Evolutionary conservation across 2,329 filamentous ascomycete genomes (phyloP).

Genomic region (Sclerotinia trifoliorum): DNA sequence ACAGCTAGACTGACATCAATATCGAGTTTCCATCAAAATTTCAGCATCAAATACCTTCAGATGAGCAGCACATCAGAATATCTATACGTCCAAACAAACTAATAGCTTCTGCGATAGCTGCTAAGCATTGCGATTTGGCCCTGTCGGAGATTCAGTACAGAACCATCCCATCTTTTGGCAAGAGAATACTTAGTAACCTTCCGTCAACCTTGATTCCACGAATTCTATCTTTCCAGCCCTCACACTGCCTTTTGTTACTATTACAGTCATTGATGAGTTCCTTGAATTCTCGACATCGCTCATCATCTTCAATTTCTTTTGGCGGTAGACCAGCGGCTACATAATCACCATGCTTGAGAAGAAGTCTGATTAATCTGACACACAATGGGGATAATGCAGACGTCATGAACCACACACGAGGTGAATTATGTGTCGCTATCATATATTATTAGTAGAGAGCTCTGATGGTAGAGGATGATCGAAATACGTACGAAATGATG

Average conservation of each 20-base stretch:
- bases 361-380: slow-evolving; percentile 74
- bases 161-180: background rate
- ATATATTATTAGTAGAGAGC: slow-evolving; percentile 27
- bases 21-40: background rate
- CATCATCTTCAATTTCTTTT: slow-evolving; percentile 73
- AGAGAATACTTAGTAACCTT: slow-evolving; percentile 28
- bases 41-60: slow-evolving; percentile 60
- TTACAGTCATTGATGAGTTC: slow-evolving; percentile 72
- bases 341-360: slow-evolving; percentile 89
- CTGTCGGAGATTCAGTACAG: slow-evolving; percentile 30
- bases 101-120: slow-evolving; percentile 83
- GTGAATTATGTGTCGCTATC: slow-evolving; percentile 62
- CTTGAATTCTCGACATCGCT: slow-evolving; percentile 75
- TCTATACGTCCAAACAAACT: slow-evolving; percentile 83
- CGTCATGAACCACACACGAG: slow-evolving; percentile 91
- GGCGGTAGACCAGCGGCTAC: slow-evolving; percentile 82
- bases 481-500: slow-evolving; percentile 36
- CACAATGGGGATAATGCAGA: slow-evolving; percentile 81
- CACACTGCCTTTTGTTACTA: slow-evolving; percentile 59
- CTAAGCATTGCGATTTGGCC: slow-evolving; percentile 43
- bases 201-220: slow-evolving; percentile 64
- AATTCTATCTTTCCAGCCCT: slow-evolving; percentile 80
- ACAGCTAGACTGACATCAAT: slow-evolving; percentile 55
- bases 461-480: background rate
- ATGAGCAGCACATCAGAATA: slow-evolving; percentile 85